Conservation (phyloP, 179 eudicot genomes). For the Corrigiola litoralis region DNA sequence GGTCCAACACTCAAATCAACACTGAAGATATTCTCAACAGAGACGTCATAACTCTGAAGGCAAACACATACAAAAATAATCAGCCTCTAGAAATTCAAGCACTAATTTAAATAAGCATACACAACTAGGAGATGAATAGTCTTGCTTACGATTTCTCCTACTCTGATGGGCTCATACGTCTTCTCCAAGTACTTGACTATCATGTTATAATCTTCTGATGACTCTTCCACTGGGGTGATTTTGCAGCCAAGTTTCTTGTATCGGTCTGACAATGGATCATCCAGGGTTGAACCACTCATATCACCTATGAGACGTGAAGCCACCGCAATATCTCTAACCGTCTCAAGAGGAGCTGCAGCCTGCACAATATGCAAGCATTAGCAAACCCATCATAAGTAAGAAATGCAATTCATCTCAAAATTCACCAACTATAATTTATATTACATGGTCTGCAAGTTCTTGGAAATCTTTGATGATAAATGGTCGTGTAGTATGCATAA, state of each 20-base stretch:
- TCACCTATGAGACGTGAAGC: constrained; percentile 83
- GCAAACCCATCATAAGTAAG: background rate
- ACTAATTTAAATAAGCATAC: background rate
- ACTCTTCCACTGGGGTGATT: constrained; percentile 44
- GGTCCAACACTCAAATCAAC: constrained; percentile 66
- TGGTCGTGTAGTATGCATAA: constrained; percentile 68
- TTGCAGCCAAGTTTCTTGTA: constrained; percentile 60
- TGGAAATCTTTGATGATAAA: constrained; percentile 46
- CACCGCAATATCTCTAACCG: constrained; percentile 50
- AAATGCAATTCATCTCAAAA: background rate
- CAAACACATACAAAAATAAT: background rate
- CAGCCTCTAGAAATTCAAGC: background rate
- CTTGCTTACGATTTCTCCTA: constrained; percentile 64
- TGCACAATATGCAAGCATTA: constrained; percentile 9
- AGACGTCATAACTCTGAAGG: constrained; percentile 61
- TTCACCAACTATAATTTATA: background rate
- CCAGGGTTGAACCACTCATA: constrained; percentile 66
- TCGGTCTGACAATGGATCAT: constrained; percentile 63
- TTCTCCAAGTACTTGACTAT: constrained; percentile 59
- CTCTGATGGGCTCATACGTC: constrained; percentile 72
- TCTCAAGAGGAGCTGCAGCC: constrained; percentile 69
- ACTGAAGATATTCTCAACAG: constrained; percentile 54
- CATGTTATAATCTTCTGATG: constrained; percentile 74
- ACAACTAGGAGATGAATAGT: background rate
- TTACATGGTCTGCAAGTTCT: constrained; percentile 77